Conservation (phyloP, 192 early-diverging fungal genomes). For the Backusella tarrabulga region DNA sequence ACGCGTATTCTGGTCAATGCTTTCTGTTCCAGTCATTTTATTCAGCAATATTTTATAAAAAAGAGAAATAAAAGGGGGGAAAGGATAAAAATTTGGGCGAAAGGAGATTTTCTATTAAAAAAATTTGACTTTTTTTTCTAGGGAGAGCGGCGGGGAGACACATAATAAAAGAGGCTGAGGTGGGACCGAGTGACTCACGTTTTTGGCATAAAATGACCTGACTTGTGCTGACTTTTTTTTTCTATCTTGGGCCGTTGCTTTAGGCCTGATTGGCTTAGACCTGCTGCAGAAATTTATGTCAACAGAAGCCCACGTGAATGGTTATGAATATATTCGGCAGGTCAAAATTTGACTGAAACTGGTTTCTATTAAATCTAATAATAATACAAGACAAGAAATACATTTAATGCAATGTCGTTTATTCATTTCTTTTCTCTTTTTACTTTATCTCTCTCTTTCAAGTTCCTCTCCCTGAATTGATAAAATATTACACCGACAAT, state of each 20-base stretch:
- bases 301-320: not conserved
- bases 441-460: not conserved
- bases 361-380: not conserved
- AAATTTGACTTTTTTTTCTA: not conserved
- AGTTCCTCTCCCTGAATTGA: no score
- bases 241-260: not conserved
- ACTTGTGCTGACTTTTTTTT: not conserved
- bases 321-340: not conserved
- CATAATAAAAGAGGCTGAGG: not conserved
- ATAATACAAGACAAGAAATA: not conserved
- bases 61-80: not conserved
- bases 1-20: not conserved
- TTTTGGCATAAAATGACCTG: not conserved
- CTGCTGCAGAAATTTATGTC: not conserved
- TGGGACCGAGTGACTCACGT: not conserved
- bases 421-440: not conserved
- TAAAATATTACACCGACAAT: not conserved
- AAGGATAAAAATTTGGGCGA: not conserved
- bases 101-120: not conserved
- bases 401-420: not conserved
- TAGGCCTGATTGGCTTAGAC: not conserved
- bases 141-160: not conserved
- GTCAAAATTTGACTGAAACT: conserved; percentile 1
- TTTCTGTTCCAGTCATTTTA: not conserved
- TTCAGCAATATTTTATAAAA: not conserved